A percentile compares a stretch with the other conserved stretches of the same genome.
Evolutionary conservation across 2,329 filamentous ascomycete genomes (phyloP).

Genomic region (Pestalotiopsis fici): DNA sequence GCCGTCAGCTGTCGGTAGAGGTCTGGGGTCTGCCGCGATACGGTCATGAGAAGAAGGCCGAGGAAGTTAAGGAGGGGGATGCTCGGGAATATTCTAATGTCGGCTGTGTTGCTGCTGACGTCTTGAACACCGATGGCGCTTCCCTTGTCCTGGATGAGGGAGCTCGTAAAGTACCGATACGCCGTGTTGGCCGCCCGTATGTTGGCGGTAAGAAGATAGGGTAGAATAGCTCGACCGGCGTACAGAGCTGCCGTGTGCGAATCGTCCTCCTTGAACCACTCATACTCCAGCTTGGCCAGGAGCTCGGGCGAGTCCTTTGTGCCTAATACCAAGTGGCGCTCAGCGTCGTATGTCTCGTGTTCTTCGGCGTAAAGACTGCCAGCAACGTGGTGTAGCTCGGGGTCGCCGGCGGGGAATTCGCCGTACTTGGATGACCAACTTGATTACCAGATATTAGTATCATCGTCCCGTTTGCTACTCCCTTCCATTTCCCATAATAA

Average conservation of each 20-base stretch:
- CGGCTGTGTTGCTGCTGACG: slow-evolving; percentile 72
- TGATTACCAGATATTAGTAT: slow-evolving; percentile 2
- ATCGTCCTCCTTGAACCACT: slow-evolving; percentile 90
- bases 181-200: slow-evolving; percentile 84
- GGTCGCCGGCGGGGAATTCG: slow-evolving; percentile 87
- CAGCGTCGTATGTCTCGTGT: slow-evolving; percentile 89
- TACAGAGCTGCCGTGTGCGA: slow-evolving; percentile 86
- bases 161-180: slow-evolving; percentile 73
- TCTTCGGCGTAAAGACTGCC: slow-evolving; percentile 91
- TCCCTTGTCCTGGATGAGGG: slow-evolving; percentile 56
- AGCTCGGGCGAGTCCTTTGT: slow-evolving; percentile 85
- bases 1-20: slow-evolving; percentile 79
- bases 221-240: slow-evolving; percentile 82
- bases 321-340: slow-evolving; percentile 84
- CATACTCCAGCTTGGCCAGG: slow-evolving; percentile 82
- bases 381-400: slow-evolving; percentile 90
- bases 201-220: slow-evolving; percentile 89
- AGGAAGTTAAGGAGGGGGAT: slow-evolving; percentile 96
- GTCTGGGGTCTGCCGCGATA: slow-evolving; percentile 77
- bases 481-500: slow-evolving; percentile 4
- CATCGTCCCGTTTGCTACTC: not conserved
- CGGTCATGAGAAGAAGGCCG: slow-evolving; percentile 77
- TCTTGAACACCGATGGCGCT: slow-evolving; percentile 72
- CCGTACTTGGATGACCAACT: slow-evolving; percentile 86
- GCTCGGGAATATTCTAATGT: slow-evolving; percentile 82